Evolutionary conservation across 192 early-diverging fungal species (phyloP).

Genomic region (Coemansia sp.): DNA sequence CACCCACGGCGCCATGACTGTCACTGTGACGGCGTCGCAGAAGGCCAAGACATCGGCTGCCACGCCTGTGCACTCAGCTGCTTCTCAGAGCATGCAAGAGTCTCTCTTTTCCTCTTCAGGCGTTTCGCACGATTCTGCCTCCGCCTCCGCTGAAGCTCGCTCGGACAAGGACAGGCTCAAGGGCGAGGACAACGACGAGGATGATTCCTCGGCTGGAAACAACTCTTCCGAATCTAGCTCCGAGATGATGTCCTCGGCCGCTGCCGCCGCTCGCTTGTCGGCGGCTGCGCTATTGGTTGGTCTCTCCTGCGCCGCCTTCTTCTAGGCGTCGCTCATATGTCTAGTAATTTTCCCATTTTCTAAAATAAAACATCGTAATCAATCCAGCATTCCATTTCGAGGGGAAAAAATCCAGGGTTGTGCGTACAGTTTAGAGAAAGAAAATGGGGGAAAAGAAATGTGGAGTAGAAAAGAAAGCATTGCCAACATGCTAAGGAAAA

Average conservation of each 20-base stretch:
- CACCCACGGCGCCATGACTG: background rate
- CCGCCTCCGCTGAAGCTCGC: background rate
- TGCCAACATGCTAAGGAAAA: background rate
- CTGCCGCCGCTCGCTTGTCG: background rate
- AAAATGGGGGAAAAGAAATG: background rate
- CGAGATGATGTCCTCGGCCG: background rate
- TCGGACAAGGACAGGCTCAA: constrained; percentile 11
- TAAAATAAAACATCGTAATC: too few species aligned
- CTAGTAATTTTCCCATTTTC: too few species aligned
- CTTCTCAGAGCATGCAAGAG: background rate
- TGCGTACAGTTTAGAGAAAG: background rate
- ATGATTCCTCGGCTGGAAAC: constrained; percentile 5
- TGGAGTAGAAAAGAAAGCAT: constrained; percentile 15
- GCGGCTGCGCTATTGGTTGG: constrained; percentile 4
- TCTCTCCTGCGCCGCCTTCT: background rate
- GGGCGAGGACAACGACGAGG: constrained; percentile 23
- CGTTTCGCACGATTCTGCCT: background rate
- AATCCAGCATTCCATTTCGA: background rate
- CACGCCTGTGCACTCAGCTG: background rate
- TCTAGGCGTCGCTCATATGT: background rate
- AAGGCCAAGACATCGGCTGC: background rate
- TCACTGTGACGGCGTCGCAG: background rate
- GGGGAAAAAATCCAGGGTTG: background rate
- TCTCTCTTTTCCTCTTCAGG: background rate
- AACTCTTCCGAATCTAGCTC: constrained; percentile 3